Evolutionary conservation across 2,329 filamentous ascomycete species (phyloP), one percentile per base, ranked within the genome.

Genomic region (Ceratocystis lukuohia): DNA sequence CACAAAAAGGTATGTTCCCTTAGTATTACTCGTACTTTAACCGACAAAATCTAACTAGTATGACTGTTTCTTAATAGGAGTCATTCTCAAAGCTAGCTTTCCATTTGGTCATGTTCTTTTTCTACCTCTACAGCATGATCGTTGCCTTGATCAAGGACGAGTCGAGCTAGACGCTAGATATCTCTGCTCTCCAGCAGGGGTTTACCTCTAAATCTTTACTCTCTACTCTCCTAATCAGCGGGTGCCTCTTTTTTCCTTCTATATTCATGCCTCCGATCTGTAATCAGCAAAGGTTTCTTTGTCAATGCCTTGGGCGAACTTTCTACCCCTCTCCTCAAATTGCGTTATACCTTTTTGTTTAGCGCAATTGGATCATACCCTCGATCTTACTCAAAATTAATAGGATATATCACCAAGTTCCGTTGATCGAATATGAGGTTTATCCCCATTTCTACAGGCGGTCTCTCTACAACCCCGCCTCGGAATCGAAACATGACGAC

Each of bases 101-200:
- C 83, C 94, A 99, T 78, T 82, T 99, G 69, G 77, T 99, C 79
- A 96, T 99, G 91, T 99, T 99, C 85, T 99, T 99, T 86, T 99
- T 97, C 85, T 99, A 99, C 80, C 88, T 99, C 67, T 96, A 96
- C 84, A 95, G 89, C 87, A 95, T 94, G 89, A 94, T 94, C 72
- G 93, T 96, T 70, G 93, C 94, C 71, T 84, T 99, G 70, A 99
- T 99, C 81, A 87, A 88, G 74, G 94, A 97, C 77, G 94, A 99
- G 80, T 85, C 88, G 68, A 84, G 91, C 78, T 96, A 87, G 87
- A 67, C 33, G 91, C 78, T 96, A 87, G 87, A 67, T 59, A 59
- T 25, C 56, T 59, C 22, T 25, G 5, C 25, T 28, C 22, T 12
- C 22, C 0, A 53, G 48, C 48, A 28, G 25, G 22, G 22, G 22